These are phyloP conservation scores for Nyctanthes arbortristis DNA, from an alignment of 257 asterid genomes.

Conservation along the genomic window DNA sequence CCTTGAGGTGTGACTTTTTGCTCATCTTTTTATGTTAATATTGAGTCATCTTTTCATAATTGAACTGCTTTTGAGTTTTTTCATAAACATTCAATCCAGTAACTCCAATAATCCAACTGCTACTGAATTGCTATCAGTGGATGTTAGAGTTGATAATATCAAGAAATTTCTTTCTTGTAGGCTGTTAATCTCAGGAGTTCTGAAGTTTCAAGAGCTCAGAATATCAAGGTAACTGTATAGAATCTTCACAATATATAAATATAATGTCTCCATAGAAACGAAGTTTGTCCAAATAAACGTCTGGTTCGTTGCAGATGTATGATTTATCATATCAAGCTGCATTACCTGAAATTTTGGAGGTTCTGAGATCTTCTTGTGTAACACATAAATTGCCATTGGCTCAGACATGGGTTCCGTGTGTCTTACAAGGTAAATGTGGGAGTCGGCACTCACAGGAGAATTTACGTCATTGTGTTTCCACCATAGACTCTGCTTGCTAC, in stretches of 20 bases:
- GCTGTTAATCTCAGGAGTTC: constrained; percentile 78
- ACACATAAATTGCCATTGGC: constrained; percentile 76
- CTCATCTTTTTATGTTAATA: too few relatives aligned
- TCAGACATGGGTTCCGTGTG: constrained; percentile 86
- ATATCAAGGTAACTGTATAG: constrained; percentile 47
- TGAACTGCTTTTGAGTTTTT: too few relatives aligned
- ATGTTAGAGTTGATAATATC: too few relatives aligned
- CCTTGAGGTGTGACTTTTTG: constrained; percentile 64
- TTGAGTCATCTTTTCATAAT: too few relatives aligned
- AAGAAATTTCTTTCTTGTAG: constrained; percentile 36
- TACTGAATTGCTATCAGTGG: constrained; percentile 14
- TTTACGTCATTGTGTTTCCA: constrained; percentile 59
- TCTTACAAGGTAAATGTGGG: constrained; percentile 69
- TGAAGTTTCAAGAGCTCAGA: constrained; percentile 41
- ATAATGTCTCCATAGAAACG: constrained; percentile 2
- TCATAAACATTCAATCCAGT: too few relatives aligned
- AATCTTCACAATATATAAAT: constrained; percentile 9
- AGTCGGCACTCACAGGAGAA: constrained; percentile 73
- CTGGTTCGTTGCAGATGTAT: constrained; percentile 39
- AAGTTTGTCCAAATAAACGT: constrained; percentile 14
- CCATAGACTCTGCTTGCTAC: constrained; percentile 79
- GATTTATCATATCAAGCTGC: constrained; percentile 77
- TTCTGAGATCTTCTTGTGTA: constrained; percentile 60
- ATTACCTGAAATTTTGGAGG: constrained; percentile 67
- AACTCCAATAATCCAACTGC: background rate